phyloP scores from a whole-genome alignment of 164 flowering plant species.

The Annona cherimola region DNA sequence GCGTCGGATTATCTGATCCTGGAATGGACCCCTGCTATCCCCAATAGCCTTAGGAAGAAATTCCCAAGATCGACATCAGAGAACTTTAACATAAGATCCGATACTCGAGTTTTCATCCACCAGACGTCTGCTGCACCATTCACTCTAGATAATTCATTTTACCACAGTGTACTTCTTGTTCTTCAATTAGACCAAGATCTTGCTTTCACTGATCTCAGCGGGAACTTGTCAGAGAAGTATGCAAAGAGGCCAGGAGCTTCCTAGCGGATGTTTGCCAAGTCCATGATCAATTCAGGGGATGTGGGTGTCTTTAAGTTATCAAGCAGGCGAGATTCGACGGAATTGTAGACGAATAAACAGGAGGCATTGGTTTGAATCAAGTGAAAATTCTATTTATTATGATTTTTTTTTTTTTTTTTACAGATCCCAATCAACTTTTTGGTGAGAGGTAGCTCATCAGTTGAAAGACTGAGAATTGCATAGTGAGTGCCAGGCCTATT shows the following conservation, averaged over 20 bases:
- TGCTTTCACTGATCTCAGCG: constrained; percentile 21
- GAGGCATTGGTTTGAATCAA: not conserved
- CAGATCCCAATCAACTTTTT: not conserved
- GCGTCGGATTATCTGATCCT: constrained; percentile 23
- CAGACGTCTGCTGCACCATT: constrained; percentile 22
- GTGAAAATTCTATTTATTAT: not conserved
- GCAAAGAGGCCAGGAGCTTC: constrained; percentile 16
- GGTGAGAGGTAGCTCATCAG: not conserved
- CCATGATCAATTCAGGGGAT: constrained; percentile 38
- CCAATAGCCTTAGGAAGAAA: constrained; percentile 4
- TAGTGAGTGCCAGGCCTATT: no score
- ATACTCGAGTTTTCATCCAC: constrained; percentile 22
- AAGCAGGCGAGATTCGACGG: constrained; percentile 31
- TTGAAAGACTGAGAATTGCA: not conserved
- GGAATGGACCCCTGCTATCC: constrained; percentile 22
- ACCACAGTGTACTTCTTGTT: constrained; percentile 13
- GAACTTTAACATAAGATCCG: constrained; percentile 12
- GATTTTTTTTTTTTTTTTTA: not conserved
- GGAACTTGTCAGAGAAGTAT: constrained; percentile 15
- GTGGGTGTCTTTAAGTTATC: constrained; percentile 27
- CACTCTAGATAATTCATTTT: constrained; percentile 13
- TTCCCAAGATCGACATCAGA: constrained; percentile 14
- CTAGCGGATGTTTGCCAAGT: constrained; percentile 25
- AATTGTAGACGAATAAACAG: constrained; percentile 33
- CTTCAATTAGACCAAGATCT: constrained; percentile 38